Conservation (phyloP, 2,329 filamentous ascomycete genomes). For the Endoconidiophora polonica region DNA sequence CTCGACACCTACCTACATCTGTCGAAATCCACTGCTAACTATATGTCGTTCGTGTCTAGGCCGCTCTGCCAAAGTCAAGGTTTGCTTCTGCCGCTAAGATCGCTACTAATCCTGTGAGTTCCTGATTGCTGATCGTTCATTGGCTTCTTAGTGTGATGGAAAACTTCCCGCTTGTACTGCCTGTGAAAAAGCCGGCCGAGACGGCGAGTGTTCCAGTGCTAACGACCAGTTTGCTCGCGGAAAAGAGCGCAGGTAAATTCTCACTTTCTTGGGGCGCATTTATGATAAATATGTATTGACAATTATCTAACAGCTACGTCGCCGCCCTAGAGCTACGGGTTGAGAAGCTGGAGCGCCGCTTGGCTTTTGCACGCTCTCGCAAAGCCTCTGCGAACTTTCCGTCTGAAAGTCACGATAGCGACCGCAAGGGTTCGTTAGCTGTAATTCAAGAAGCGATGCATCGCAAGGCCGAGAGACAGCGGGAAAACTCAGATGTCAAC, state of each 20-base stretch:
- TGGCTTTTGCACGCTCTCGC: constrained; percentile 52
- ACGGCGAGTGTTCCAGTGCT: constrained; percentile 76
- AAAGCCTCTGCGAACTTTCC: constrained; percentile 51
- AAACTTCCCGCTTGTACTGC: constrained; percentile 90
- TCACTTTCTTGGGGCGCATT: neutral
- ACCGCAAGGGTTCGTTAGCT: constrained; percentile 47
- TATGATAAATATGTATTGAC: neutral
- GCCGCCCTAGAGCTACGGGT: constrained; percentile 84
- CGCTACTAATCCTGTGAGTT: neutral
- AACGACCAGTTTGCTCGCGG: constrained; percentile 93
- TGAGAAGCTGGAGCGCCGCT: constrained; percentile 68
- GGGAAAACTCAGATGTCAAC: constrained; percentile 76
- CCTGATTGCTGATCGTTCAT: constrained; percentile 1
- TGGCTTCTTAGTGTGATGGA: constrained; percentile 56
- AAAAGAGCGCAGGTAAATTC: constrained; percentile 65
- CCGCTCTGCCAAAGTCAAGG: constrained; percentile 85
- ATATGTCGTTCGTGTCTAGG: constrained; percentile 23
- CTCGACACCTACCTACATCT: neutral
- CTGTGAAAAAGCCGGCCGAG: constrained; percentile 78
- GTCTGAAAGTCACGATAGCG: constrained; percentile 22
- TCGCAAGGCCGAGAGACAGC: constrained; percentile 44
- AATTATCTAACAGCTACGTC: constrained; percentile 49
- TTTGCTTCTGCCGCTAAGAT: constrained; percentile 19
- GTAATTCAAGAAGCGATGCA: constrained; percentile 45
- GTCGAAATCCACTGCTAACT: neutral